These are phyloP conservation scores for Russula ochroleuca DNA, from an alignment of 768 basidiomycete species.

Conservation along the genomic window DNA sequence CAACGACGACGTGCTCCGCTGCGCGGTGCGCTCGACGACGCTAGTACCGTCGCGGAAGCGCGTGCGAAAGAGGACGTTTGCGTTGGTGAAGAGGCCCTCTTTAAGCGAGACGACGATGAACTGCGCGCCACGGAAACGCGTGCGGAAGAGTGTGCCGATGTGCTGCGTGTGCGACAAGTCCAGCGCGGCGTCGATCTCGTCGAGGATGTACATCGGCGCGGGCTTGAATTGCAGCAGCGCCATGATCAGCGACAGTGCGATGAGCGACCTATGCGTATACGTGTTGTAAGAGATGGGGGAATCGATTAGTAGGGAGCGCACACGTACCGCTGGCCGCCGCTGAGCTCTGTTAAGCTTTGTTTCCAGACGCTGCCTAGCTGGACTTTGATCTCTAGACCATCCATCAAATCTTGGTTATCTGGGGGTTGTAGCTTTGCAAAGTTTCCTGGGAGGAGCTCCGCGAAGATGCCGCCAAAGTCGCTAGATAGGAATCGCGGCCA, in stretches of 20 bases:
- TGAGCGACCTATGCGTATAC: slow-evolving; percentile 73
- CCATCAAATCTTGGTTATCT: slow-evolving; percentile 88
- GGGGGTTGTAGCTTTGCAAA: slow-evolving; percentile 93
- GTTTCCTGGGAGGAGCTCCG: slow-evolving; percentile 91
- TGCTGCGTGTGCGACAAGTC: slow-evolving; percentile 96
- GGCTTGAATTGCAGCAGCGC: slow-evolving; percentile 98
- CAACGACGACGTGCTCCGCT: slow-evolving; percentile 51
- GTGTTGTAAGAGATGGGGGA: background rate
- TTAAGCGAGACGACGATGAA: slow-evolving; percentile 98
- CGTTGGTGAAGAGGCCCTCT: slow-evolving; percentile 96
- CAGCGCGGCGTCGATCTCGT: slow-evolving; percentile 97
- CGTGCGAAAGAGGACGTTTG: slow-evolving; percentile 91
- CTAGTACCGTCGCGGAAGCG: slow-evolving; percentile 93
- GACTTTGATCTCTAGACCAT: slow-evolving; percentile 97
- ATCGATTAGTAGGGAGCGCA: background rate
- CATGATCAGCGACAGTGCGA: slow-evolving; percentile 98
- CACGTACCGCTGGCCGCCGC: slow-evolving; percentile 89
- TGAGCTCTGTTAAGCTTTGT: slow-evolving; percentile 92
- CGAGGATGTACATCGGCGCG: slow-evolving; percentile 98
- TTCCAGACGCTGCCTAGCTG: slow-evolving; percentile 95
- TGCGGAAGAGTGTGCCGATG: slow-evolving; percentile 96
- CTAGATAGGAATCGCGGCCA: slow-evolving; percentile 37
- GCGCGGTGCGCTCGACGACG: slow-evolving; percentile 76
- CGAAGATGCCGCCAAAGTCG: slow-evolving; percentile 96
- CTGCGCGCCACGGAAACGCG: slow-evolving; percentile 94